Percentiles rank a stretch among this genome's conserved stretches.
These are phyloP conservation scores for Entomortierella parvispora DNA, from an alignment of 192 early-diverging fungal genomes.

Conservation along the genomic window DNA sequence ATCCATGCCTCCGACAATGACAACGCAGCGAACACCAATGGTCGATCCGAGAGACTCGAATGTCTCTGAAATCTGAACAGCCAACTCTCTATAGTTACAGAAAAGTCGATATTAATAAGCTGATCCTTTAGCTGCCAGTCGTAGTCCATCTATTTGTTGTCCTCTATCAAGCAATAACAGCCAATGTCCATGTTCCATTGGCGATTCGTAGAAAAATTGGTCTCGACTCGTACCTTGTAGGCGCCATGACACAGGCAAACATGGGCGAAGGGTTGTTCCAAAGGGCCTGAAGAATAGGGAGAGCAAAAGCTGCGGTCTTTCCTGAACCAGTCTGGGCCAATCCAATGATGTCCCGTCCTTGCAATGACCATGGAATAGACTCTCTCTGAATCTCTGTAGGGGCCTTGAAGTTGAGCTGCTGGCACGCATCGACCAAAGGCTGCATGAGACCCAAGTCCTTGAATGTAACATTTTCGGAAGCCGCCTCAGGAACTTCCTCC, in stretches of 20 bases:
- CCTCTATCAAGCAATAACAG: no score
- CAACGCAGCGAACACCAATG: conserved; percentile 92
- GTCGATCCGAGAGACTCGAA: conserved; percentile 90
- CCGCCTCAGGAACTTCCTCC: conserved; percentile 2
- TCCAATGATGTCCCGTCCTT: conserved; percentile 95
- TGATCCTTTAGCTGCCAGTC: no score
- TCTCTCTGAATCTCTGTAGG: conserved; percentile 94
- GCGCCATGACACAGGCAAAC: conserved; percentile 96
- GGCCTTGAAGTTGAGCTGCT: conserved; percentile 85
- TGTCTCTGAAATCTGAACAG: conserved; percentile 93
- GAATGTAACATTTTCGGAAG: conserved; percentile 28
- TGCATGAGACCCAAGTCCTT: conserved; percentile 79
- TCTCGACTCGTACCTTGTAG: conserved; percentile 73
- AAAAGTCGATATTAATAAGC: conserved; percentile 5
- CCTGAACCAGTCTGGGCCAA: conserved; percentile 98
- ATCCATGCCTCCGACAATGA: conserved; percentile 97
- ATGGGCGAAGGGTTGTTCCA: conserved; percentile 91
- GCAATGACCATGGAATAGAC: conserved; percentile 90
- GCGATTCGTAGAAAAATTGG: background rate
- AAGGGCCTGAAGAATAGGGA: conserved; percentile 86
- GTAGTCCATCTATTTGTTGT: no score
- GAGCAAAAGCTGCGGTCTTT: conserved; percentile 88
- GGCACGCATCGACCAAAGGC: conserved; percentile 89
- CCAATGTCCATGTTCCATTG: no score
- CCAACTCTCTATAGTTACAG: conserved; percentile 77